Conservation (phyloP, 352 stramenopile species). For the Phytophthora aleatoria region DNA sequence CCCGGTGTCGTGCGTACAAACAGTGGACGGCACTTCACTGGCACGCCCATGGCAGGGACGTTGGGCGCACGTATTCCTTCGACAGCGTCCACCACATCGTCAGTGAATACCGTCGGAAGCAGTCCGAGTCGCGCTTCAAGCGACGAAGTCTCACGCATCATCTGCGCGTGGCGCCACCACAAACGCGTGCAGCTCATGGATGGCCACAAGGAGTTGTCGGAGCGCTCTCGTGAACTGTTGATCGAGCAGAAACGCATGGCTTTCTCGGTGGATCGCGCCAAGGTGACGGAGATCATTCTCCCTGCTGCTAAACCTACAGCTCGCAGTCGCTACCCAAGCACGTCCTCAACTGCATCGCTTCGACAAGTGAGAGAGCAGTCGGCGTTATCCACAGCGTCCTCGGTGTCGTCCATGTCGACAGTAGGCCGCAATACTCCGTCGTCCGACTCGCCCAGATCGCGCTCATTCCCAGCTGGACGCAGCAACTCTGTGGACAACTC, state of each 20-base stretch:
- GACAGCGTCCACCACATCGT: slow-evolving; percentile 43
- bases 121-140: slow-evolving; percentile 65
- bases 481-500: slow-evolving; percentile 57
- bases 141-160: slow-evolving; percentile 81
- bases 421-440: slow-evolving; percentile 33
- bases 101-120: slow-evolving; percentile 46
- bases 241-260: slow-evolving; percentile 89
- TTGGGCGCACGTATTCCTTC: slow-evolving; percentile 60
- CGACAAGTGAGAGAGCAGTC: slow-evolving; percentile 43
- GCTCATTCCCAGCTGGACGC: slow-evolving; percentile 34
- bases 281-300: slow-evolving; percentile 87
- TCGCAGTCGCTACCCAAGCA: slow-evolving; percentile 59
- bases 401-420: slow-evolving; percentile 42
- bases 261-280: slow-evolving; percentile 82
- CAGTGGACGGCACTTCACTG: slow-evolving; percentile 48
- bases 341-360: slow-evolving; percentile 43
- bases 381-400: slow-evolving; percentile 46
- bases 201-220: slow-evolving; percentile 85
- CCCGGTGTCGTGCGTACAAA: slow-evolving; percentile 52
- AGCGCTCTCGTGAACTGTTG: slow-evolving; percentile 75
- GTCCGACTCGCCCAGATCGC: slow-evolving; percentile 33
- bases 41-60: slow-evolving; percentile 42
- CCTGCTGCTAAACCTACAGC: slow-evolving; percentile 52
- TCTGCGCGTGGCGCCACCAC: slow-evolving; percentile 84
- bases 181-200: slow-evolving; percentile 89